Evolutionary conservation across 129 eudicot genomes (phyloP), one percentile per base, ranked within the genome.

Genomic region (Pittosporum tobira): DNA sequence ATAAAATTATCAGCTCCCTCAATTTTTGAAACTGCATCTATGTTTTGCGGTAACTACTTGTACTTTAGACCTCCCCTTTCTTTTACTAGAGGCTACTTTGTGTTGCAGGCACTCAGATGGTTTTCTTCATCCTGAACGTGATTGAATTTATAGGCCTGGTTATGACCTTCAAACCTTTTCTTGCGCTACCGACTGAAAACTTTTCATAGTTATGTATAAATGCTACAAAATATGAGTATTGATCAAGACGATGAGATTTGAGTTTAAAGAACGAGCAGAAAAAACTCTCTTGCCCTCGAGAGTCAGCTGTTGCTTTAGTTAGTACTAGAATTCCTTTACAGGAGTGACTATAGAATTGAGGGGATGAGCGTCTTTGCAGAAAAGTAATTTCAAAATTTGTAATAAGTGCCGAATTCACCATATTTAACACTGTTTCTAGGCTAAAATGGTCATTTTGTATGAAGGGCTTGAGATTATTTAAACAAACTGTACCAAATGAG

Each of bases 101-200:
- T 14, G 37, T 42, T 69, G 70, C 79, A 78, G 84, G 84, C 18
- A 47, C 22, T 51, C 79, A 73, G 27, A 53, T 78, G 63, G 75
- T 78, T 15, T 78, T 78, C 73, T 78, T 78, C 76, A 42, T 70
- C 37, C 54, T 78, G 44, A 78, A 78, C 20, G 63, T 47, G 26
- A 59, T 78, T 2, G 79, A 64, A 43, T 62, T 73, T 3, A 54
- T 73, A 21, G 79, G 79, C 22, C 72, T 78, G 29, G 26, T 73
- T 3, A 65, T 60, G 79, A 77, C 78, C 40, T 72, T 77, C 62
- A 64, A 63, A 46, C 75, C 79, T 12, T 77, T 77, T 50, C 72
- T 77, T n/a, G 75, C 68, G n/a, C 29, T n/a, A 57, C 62, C 68
- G 11, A 44, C 40, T 20, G 0, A 59, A 2, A 5, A 40, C 4